A percentile compares a stretch with the other conserved stretches of the same genome.
These are phyloP conservation scores for Quercus lobata DNA, from an alignment of 331 rosid genomes.

Conservation along the genomic window DNA sequence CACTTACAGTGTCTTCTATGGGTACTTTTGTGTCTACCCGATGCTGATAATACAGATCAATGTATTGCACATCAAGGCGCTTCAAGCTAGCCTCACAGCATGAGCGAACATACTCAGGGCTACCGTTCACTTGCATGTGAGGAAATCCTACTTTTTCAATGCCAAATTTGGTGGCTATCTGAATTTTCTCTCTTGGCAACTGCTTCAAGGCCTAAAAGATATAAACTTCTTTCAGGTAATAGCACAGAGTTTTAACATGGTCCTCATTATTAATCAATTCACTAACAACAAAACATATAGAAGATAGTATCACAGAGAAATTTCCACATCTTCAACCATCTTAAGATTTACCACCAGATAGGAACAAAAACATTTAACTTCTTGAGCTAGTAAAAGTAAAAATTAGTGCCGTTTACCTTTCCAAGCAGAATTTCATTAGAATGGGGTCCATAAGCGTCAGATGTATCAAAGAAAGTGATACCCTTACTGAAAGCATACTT, in stretches of 20 bases:
- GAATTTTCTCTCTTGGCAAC: constrained; percentile 31
- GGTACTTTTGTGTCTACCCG: constrained; percentile 40
- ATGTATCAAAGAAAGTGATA: constrained; percentile 2
- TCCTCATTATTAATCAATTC: not conserved
- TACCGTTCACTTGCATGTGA: constrained; percentile 6
- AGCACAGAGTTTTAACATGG: not conserved
- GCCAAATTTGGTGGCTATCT: constrained; percentile 47
- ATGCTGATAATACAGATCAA: constrained; percentile 63
- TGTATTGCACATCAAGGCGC: constrained; percentile 42
- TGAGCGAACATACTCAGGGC: constrained; percentile 34
- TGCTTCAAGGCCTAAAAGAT: constrained; percentile 37
- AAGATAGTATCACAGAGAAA: not conserved
- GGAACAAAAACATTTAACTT: not conserved
- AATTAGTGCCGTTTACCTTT: not conserved
- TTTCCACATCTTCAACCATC: too few species aligned
- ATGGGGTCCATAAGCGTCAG: not conserved
- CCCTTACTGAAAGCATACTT: constrained; percentile 20
- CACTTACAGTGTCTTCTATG: constrained; percentile 46
- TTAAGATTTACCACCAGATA: not conserved
- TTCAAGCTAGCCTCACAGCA: constrained; percentile 53
- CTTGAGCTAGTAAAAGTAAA: not conserved
- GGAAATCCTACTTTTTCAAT: not conserved
- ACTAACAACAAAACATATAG: not conserved
- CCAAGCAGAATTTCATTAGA: constrained; percentile 5
- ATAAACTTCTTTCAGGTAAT: not conserved